phyloP scores from a whole-genome alignment of 2,329 filamentous ascomycete genomes.

The Huntiella bhutanensis region DNA sequence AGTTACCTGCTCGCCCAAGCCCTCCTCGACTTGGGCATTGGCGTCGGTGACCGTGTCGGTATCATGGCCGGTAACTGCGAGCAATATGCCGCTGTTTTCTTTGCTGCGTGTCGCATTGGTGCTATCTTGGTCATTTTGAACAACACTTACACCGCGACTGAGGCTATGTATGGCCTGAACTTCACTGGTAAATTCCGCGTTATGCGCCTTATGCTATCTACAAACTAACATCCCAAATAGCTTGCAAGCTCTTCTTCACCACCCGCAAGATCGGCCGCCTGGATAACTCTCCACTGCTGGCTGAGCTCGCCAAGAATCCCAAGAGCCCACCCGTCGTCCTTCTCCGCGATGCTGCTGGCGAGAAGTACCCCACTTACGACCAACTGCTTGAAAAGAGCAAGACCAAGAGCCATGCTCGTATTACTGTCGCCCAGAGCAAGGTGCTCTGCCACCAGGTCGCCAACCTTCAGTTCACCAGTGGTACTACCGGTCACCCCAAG shows the following conservation, averaged over 20 bases:
- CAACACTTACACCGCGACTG: slow-evolving; percentile 60
- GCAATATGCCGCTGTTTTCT: slow-evolving; percentile 63
- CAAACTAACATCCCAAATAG: slow-evolving; percentile 19
- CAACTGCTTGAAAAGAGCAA: slow-evolving; percentile 35
- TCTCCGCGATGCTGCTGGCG: slow-evolving; percentile 37
- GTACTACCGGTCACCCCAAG: slow-evolving; percentile 56
- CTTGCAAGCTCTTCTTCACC: slow-evolving; percentile 55
- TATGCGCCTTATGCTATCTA: not conserved
- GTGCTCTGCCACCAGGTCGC: slow-evolving; percentile 48
- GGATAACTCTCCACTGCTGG: slow-evolving; percentile 41
- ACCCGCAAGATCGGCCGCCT: slow-evolving; percentile 48
- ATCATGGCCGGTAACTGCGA: slow-evolving; percentile 66
- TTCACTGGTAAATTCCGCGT: slow-evolving; percentile 39
- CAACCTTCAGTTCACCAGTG: slow-evolving; percentile 58
- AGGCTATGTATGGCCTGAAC: slow-evolving; percentile 50
- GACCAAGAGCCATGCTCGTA: slow-evolving; percentile 26
- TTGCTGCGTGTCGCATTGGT: slow-evolving; percentile 48
- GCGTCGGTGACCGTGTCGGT: slow-evolving; percentile 49
- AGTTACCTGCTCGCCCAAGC: slow-evolving; percentile 44
- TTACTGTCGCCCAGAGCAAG: slow-evolving; percentile 33
- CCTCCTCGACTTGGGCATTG: slow-evolving; percentile 45
- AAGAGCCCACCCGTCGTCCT: slow-evolving; percentile 34
- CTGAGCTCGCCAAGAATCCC: slow-evolving; percentile 28
- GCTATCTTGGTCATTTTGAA: slow-evolving; percentile 60
- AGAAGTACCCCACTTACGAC: slow-evolving; percentile 39